These are phyloP conservation scores for Kodamaea jinghongensis DNA, from an alignment of 805 yeast genomes.

Conservation along the genomic window DNA sequence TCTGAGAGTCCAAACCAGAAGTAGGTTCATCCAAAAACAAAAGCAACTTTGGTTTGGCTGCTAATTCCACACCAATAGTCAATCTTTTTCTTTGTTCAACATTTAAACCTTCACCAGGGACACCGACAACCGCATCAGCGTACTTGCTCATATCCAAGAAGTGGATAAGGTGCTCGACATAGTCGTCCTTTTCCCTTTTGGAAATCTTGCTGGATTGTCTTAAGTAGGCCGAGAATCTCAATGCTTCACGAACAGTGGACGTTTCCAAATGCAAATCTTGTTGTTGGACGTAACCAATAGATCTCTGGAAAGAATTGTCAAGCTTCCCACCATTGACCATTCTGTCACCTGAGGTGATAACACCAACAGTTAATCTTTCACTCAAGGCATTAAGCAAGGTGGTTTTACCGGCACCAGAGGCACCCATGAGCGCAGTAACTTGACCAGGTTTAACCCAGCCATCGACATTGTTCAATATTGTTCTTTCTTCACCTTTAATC, in stretches of 20 bases:
- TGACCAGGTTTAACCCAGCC: slow-evolving; percentile 48
- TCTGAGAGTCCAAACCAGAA: slow-evolving; percentile 57
- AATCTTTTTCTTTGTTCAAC: slow-evolving; percentile 55
- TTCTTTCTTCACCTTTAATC: slow-evolving; percentile 19
- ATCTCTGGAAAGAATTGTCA: slow-evolving; percentile 49
- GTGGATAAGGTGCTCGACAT: slow-evolving; percentile 50
- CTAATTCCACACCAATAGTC: slow-evolving; percentile 55
- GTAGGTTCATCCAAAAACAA: slow-evolving; percentile 61
- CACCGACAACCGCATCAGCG: slow-evolving; percentile 52
- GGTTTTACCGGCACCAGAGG: slow-evolving; percentile 64
- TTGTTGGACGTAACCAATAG: slow-evolving; percentile 59
- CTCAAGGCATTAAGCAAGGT: slow-evolving; percentile 53
- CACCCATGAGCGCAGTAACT: slow-evolving; percentile 61
- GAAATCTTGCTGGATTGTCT: slow-evolving; percentile 44
- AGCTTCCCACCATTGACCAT: slow-evolving; percentile 53
- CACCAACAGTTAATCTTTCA: slow-evolving; percentile 54
- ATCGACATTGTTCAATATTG: slow-evolving; percentile 30
- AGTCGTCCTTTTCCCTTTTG: slow-evolving; percentile 44
- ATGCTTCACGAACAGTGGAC: slow-evolving; percentile 52
- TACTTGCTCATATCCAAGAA: slow-evolving; percentile 51
- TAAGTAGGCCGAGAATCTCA: slow-evolving; percentile 49
- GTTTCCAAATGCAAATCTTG: slow-evolving; percentile 54
- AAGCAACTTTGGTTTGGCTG: slow-evolving; percentile 52
- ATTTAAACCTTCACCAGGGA: slow-evolving; percentile 47
- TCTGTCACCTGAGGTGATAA: slow-evolving; percentile 52